Conservation (phyloP, 2,329 filamentous ascomycete genomes). For the Botrytis porri region DNA sequence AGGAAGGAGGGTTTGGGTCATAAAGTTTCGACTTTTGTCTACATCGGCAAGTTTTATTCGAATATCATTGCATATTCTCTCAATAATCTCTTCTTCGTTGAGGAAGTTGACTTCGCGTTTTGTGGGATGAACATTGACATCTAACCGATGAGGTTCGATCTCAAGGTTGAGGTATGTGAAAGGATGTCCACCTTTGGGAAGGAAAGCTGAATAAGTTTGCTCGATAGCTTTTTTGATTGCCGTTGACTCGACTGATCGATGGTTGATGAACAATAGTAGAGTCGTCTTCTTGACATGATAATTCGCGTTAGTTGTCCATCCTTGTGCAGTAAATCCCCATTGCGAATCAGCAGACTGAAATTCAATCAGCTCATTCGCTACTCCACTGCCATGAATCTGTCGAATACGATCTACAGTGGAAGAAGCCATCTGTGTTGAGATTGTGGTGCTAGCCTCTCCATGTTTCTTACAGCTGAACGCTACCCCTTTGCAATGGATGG, state of each 20-base stretch:
- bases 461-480: conserved; percentile 97
- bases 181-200: conserved; percentile 91
- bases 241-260: conserved; percentile 86
- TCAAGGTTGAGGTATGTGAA: conserved; percentile 91
- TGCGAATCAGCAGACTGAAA: conserved; percentile 69
- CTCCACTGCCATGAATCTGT: conserved; percentile 78
- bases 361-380: conserved; percentile 84
- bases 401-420: conserved; percentile 79
- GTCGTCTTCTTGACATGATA: conserved; percentile 89
- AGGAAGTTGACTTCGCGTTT: conserved; percentile 97
- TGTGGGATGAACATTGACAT: conserved; percentile 97
- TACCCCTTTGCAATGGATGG: conserved; percentile 86
- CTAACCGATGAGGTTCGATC: conserved; percentile 86
- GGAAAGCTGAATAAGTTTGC: conserved; percentile 79
- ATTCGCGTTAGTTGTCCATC: conserved; percentile 88
- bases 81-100: conserved; percentile 94
- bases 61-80: conserved; percentile 78
- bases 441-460: conserved; percentile 77
- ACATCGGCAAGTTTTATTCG: conserved; percentile 76
- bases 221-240: conserved; percentile 87
- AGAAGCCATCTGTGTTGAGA: conserved; percentile 74
- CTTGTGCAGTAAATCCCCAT: conserved; percentile 80
- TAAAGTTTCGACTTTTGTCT: conserved; percentile 89
- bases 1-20: conserved; percentile 86
- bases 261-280: conserved; percentile 91